Evolutionary conservation across 208 protist species (phyloP).

Genomic region (Kentomonas sorsogonicus): DNA sequence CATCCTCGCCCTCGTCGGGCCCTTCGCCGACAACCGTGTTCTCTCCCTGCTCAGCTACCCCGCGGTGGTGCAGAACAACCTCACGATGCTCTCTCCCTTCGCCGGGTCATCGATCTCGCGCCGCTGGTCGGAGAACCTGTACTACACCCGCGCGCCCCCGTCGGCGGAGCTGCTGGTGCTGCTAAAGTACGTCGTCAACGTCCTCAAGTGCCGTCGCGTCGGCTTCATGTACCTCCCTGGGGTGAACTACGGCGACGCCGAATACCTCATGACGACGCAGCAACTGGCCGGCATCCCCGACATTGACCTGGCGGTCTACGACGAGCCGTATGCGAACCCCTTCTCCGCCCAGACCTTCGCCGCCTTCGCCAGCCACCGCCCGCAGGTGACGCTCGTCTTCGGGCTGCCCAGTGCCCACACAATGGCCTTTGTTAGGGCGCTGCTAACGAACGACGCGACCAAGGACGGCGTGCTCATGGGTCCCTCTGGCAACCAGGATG

Average conservation of each 20-base stretch:
- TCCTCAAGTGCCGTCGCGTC: constrained; percentile 21
- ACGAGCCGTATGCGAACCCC: constrained; percentile 2
- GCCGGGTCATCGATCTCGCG: constrained; percentile 31
- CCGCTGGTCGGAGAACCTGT: constrained; percentile 25
- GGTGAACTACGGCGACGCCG: constrained; percentile 24
- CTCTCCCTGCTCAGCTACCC: constrained; percentile 1
- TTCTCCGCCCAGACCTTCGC: constrained; percentile 25
- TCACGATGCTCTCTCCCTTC: constrained; percentile 28
- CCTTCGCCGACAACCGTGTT: constrained; percentile 17
- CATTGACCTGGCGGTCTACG: constrained; percentile 20
- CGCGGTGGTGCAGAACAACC: no score
- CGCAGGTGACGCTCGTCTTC: constrained; percentile 47
- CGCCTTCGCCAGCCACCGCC: constrained; percentile 27
- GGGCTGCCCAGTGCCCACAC: constrained; percentile 18
- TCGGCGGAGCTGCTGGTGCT: constrained; percentile 26
- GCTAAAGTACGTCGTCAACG: constrained; percentile 20
- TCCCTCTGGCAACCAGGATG: constrained; percentile 16
- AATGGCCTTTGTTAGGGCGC: constrained; percentile 19
- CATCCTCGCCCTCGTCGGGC: constrained; percentile 25
- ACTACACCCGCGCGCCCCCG: constrained; percentile 39
- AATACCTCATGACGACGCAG: constrained; percentile 13
- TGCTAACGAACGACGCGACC: constrained; percentile 26
- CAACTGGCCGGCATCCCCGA: constrained; percentile 8
- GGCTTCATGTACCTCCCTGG: constrained; percentile 51
- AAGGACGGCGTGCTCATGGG: constrained; percentile 20